Base-by-base conservation (phyloP, 2,329 filamentous ascomycete genomes). In the Paraconiothyrium brasiliense region DNA sequence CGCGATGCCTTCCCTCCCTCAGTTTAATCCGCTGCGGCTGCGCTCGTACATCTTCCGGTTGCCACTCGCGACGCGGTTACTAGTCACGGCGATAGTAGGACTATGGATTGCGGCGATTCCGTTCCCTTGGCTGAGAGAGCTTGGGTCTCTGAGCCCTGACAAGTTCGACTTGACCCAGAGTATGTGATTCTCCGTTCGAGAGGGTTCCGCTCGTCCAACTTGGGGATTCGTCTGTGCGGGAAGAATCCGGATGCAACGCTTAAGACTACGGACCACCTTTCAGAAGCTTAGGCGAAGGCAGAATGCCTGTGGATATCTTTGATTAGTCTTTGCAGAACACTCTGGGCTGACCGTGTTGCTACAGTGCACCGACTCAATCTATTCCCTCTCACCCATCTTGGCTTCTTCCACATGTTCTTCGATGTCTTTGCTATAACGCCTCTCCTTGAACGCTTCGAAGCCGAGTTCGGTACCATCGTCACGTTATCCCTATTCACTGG, bases 311-410 rank as follows among this genome's bases (percentile, higher is more conserved):
- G 22, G 32, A 59, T 35, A 20, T n/a, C 35, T 34, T 37, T 14
- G 39, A 24, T 44, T 46, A 20, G 34, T 49, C 3, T 39, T 16
- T n/a, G 32, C 20, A 43, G 34, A 30, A 30, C 20, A 54, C 20
- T 16, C 7, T 34, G 62, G 51, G 67, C 69, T 71, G 62, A 71
- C 39, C 52, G 7, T 41, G 34, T 5, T 14, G 32, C 41, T 24
- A 54, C 77, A 97, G 94, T 97, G 82, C 94, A 97, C 80, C 90
- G 95, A 63, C 85, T 97, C 39, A 97, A 97, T 76, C 96, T 94
- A 0, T 99, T 93, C 75, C 93, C 94, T 0, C 83, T 99, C 59
- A 89, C 97, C 62, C 95, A 99, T 76, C 79, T 88, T 48, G 91
- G 90, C 71, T 85, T 96, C 76, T 83, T 97, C 70, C 95, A 98